phyloP scores from a whole-genome alignment of 2,329 filamentous ascomycete genomes.

The Alternaria gansuensis region DNA sequence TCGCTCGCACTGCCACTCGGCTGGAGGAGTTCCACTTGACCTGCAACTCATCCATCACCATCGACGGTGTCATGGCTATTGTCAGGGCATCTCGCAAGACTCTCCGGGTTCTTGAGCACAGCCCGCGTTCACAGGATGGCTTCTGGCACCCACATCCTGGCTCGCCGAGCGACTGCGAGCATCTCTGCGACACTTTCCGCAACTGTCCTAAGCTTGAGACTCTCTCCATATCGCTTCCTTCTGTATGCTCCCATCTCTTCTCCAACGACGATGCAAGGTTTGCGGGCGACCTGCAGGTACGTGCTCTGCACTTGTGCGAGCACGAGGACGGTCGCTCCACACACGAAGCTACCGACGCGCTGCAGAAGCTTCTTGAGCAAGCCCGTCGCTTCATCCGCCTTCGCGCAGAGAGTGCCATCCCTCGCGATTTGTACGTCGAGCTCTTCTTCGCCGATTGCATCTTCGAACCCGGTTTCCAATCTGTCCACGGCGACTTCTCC shows the following conservation, averaged over 20 bases:
- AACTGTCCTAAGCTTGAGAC: conserved; percentile 59
- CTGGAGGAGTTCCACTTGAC: conserved; percentile 64
- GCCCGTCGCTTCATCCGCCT: conserved; percentile 54
- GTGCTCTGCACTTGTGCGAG: conserved; percentile 59
- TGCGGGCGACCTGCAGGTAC: conserved; percentile 60
- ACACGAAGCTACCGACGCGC: conserved; percentile 47
- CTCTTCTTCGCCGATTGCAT: conserved; percentile 63
- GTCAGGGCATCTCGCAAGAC: conserved; percentile 60
- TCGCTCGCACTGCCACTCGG: conserved; percentile 61
- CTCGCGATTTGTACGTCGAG: conserved; percentile 56
- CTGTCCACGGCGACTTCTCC: conserved; percentile 61
- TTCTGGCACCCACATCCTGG: conserved; percentile 62
- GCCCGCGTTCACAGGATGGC: conserved; percentile 62
- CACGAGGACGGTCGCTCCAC: conserved; percentile 51
- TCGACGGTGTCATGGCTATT: conserved; percentile 62
- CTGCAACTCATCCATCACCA: conserved; percentile 62
- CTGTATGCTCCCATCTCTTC: conserved; percentile 60
- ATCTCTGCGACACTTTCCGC: conserved; percentile 60
- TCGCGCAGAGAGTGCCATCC: conserved; percentile 51
- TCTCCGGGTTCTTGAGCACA: conserved; percentile 62
- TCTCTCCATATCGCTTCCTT: conserved; percentile 59
- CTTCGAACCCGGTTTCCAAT: conserved; percentile 58
- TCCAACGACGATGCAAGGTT: conserved; percentile 56
- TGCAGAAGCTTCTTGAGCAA: conserved; percentile 54
- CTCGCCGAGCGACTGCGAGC: conserved; percentile 55